Evolutionary conservation across 1,284 basidiomycete genomes (phyloP).

Genomic region (Athelia psychrophila): DNA sequence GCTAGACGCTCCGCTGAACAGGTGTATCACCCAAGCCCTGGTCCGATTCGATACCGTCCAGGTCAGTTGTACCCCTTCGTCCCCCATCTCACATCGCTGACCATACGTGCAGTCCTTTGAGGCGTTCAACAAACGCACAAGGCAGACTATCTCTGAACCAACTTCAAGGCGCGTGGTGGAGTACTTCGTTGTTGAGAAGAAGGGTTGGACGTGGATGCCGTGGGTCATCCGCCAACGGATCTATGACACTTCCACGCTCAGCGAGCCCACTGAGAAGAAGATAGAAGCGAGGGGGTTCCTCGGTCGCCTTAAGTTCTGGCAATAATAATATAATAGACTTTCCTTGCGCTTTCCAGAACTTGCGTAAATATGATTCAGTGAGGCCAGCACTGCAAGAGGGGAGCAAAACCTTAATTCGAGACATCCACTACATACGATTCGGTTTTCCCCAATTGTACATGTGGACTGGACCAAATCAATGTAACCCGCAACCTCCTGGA

Average conservation of each 20-base stretch:
- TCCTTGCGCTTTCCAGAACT: no score
- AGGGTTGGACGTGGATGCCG: neutral
- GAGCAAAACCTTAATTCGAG: no score
- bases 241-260: neutral
- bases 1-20: neutral
- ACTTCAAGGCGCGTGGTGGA: neutral
- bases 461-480: no score
- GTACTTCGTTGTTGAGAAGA: neutral
- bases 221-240: neutral
- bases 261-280: neutral
- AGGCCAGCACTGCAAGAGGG: no score
- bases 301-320: no score
- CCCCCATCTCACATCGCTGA: neutral
- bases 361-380: no score
- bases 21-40: neutral
- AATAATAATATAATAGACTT: no score
- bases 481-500: no score
- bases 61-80: neutral
- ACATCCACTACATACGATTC: no score
- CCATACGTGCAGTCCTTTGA: neutral
- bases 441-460: no score
- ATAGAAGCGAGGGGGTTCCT: no score
- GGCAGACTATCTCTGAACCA: neutral
- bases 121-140: neutral
- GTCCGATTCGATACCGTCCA: neutral